Evolutionary conservation across 257 asterid genomes (phyloP), one percentile per base, ranked within the genome.

Genomic region (Ophiorrhiza pumila): DNA sequence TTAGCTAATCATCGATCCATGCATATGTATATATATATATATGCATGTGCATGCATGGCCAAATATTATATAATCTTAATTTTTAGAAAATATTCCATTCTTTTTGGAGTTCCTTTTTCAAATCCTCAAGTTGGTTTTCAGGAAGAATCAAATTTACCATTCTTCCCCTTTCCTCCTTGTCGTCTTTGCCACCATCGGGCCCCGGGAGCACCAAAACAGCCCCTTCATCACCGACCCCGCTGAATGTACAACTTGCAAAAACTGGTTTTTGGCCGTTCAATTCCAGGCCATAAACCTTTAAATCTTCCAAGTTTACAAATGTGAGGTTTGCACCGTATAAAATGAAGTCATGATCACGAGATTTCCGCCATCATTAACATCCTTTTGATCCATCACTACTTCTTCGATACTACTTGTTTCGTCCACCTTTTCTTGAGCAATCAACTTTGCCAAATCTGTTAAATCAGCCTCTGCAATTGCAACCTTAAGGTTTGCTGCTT

Each of bases 211-310:
- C 97, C 79, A 90, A 67, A 52, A 90, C 82, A 3, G 78, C 87
- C 47, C 96, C 96, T 46, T 74, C 85, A 29, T 90, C 95, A 0
- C 96, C 96, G 34, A 85, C 87, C 32, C 96, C 97, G 29, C 70
- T 74, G 17, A 90, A 53, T 71, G 82, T 77, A 57, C 77, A 39
- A 42, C 75, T 73, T 2, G 87, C 93, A 27, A 60, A 81, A 43
- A 78, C 45, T 65, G 96, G 90, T n/a, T 72, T 64, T 0, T 46
- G 49, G 32, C 89, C 89, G 15, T 74, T 77, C 49, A 91, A 22
- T 71, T 76, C 74, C 69, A 90, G 55, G 74, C 75, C 91, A 57
- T 86, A 79, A 9, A 91, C 39, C n/a, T 78, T 68, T 76, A 77
- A 71, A 15, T 77, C 85, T 72, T 85, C 95, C 79, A 83, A 56